A percentile compares a stretch with the other conserved stretches of the same genome.
These are phyloP conservation scores for Caloboletus inedulis DNA, from an alignment of 1,284 basidiomycete genomes.

Conservation along the genomic window DNA sequence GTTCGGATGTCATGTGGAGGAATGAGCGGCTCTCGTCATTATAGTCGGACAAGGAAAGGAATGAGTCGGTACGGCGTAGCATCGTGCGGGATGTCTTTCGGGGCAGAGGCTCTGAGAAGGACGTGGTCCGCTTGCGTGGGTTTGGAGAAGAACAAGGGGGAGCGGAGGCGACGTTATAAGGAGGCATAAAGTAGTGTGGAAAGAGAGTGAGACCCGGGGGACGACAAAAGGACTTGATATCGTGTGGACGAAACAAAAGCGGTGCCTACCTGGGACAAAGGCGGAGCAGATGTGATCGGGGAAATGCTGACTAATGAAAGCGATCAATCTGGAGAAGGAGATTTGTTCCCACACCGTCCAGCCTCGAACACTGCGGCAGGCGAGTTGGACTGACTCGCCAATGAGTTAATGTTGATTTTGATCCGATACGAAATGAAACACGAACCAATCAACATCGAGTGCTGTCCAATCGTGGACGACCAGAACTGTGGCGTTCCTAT, in stretches of 20 bases:
- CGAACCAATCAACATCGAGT: background rate
- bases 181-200: slow-evolving; percentile 30
- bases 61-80: slow-evolving; percentile 43
- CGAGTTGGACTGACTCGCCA: background rate
- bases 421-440: slow-evolving; percentile 12
- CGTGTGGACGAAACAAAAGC: slow-evolving; percentile 35
- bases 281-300: slow-evolving; percentile 25
- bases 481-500: slow-evolving; percentile 18
- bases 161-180: slow-evolving; percentile 15
- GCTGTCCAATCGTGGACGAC: background rate
- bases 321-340: slow-evolving; percentile 1
- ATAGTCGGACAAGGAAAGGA: slow-evolving; percentile 33
- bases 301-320: slow-evolving; percentile 26
- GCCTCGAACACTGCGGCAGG: background rate
- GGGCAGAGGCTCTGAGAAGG: slow-evolving; percentile 37
- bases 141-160: slow-evolving; percentile 8
- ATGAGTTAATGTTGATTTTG: background rate
- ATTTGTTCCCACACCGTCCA: slow-evolving; percentile 11
- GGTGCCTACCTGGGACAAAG: slow-evolving; percentile 26
- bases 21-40: slow-evolving; percentile 31
- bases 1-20: slow-evolving; percentile 21
- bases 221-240: slow-evolving; percentile 32
- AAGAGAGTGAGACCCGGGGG: slow-evolving; percentile 22
- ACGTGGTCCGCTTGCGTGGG: slow-evolving; percentile 42
- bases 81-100: slow-evolving; percentile 39